Conservation (phyloP, 2,329 filamentous ascomycete species). For the Penicillium sp. region DNA sequence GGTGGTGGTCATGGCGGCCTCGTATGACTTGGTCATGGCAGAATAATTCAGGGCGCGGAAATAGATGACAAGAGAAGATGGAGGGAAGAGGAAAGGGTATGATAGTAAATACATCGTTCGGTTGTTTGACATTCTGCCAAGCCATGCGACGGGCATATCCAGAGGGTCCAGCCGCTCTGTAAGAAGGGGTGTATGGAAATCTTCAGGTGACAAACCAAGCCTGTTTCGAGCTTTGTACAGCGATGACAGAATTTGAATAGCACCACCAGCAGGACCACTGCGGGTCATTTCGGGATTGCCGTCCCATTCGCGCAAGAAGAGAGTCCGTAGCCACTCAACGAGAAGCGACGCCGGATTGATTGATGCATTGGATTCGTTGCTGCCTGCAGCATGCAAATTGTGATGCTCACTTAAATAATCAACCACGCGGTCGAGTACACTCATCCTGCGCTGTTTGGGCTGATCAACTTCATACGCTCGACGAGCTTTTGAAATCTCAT, state of each 20-base stretch:
- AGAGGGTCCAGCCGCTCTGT: conserved; percentile 74
- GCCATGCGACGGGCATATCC: conserved; percentile 73
- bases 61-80: conserved; percentile 72
- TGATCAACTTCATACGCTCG: conserved; percentile 30
- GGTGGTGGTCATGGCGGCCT: conserved; percentile 60
- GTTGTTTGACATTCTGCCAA: conserved; percentile 61
- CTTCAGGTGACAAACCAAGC: conserved; percentile 66
- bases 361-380: conserved; percentile 12
- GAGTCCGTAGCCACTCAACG: conserved; percentile 56
- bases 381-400: conserved; percentile 12
- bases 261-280: conserved; percentile 73
- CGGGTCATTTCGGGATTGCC: conserved; percentile 70
- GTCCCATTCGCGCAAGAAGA: conserved; percentile 80
- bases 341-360: conserved; percentile 37
- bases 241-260: conserved; percentile 70
- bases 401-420: conserved; percentile 37
- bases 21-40: conserved; percentile 78
- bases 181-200: conserved; percentile 76
- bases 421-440: conserved; percentile 40
- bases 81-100: conserved; percentile 77
- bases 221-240: conserved; percentile 72
- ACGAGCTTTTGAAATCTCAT: conserved; percentile 49
- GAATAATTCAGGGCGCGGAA: conserved; percentile 88
- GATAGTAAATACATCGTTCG: conserved; percentile 74
- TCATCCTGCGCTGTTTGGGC: conserved; percentile 30